A percentile compares a stretch with the other conserved stretches of the same genome.
Evolutionary conservation across 2,329 filamentous ascomycete genomes (phyloP).

Genomic region (Chrysoporthe austroafricana): DNA sequence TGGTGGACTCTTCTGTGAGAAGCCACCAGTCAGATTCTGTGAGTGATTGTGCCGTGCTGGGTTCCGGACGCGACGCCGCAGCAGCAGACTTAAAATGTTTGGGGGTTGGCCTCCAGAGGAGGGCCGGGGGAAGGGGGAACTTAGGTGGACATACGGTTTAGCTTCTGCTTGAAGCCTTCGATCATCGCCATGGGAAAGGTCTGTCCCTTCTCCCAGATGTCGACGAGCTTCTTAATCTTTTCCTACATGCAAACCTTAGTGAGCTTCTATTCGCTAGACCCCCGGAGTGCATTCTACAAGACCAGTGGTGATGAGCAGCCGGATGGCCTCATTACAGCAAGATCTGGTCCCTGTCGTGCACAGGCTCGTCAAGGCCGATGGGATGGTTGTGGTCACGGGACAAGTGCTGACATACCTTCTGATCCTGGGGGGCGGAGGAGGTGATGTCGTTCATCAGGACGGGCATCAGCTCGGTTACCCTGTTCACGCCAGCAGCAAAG

Average conservation of each 20-base stretch:
- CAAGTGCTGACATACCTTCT: slow-evolving; percentile 78
- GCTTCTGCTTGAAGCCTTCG: slow-evolving; percentile 78
- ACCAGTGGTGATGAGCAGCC: slow-evolving; percentile 15
- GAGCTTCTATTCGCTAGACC: slow-evolving; percentile 39
- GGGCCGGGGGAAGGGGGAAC: slow-evolving; percentile 14
- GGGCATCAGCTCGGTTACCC: slow-evolving; percentile 93
- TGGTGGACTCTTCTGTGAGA: slow-evolving; percentile 68
- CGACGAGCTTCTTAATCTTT: slow-evolving; percentile 92
- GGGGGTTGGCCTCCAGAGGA: slow-evolving; percentile 1
- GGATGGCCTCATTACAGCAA: slow-evolving; percentile 30
- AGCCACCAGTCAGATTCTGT: slow-evolving; percentile 45
- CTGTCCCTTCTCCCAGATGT: slow-evolving; percentile 96
- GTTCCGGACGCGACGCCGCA: background rate
- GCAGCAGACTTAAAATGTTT: slow-evolving; percentile 5
- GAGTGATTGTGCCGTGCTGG: slow-evolving; percentile 6
- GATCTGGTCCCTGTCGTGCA: slow-evolving; percentile 20
- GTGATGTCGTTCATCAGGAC: slow-evolving; percentile 95
- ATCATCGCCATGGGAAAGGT: slow-evolving; percentile 87
- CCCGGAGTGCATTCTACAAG: slow-evolving; percentile 14
- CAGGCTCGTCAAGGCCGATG: slow-evolving; percentile 2
- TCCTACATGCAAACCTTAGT: slow-evolving; percentile 68
- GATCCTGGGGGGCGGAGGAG: slow-evolving; percentile 83
- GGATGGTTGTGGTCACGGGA: background rate
- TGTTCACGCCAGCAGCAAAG: slow-evolving; percentile 91
- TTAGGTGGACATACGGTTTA: slow-evolving; percentile 48